Percentiles rank a stretch among this genome's conserved stretches.
These are phyloP conservation scores for Pulicaria dysenterica DNA, from an alignment of 129 eudicot species.

Conservation along the genomic window DNA sequence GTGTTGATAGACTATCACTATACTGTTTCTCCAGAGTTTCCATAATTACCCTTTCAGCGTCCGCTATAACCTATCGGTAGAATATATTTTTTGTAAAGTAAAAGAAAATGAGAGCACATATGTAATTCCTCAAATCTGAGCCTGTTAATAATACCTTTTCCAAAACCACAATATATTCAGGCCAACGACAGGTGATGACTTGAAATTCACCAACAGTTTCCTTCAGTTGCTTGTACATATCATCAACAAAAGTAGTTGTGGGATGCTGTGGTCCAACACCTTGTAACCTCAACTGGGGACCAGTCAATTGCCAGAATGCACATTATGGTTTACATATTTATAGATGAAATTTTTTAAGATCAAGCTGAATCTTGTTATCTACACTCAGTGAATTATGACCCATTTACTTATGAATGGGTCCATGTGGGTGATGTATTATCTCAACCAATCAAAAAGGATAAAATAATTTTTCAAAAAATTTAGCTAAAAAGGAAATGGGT, in stretches of 20 bases:
- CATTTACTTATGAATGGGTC: too few relatives aligned
- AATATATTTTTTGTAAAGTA: background rate
- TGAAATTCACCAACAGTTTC: slow-evolving; percentile 64
- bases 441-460: too few relatives aligned
- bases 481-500: background rate
- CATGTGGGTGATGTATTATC: too few relatives aligned
- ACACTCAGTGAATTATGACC: too few relatives aligned
- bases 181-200: slow-evolving; percentile 68
- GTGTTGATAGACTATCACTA: slow-evolving; percentile 64
- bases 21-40: slow-evolving; percentile 74
- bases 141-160: slow-evolving; percentile 52
- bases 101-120: background rate
- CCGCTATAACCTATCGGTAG: slow-evolving; percentile 61
- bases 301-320: slow-evolving; percentile 20
- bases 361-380: background rate
- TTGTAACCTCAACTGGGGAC: slow-evolving; percentile 48
- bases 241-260: slow-evolving; percentile 66
- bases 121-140: slow-evolving; percentile 12
- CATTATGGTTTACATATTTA: background rate
- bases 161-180: slow-evolving; percentile 58
- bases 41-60: slow-evolving; percentile 67
- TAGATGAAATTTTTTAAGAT: background rate
- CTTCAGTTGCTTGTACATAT: slow-evolving; percentile 58
- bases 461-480: too few relatives aligned
- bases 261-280: slow-evolving; percentile 38